Evolutionary conservation across 352 stramenopile species (phyloP).

Genomic region (Plasmopara viticola): DNA sequence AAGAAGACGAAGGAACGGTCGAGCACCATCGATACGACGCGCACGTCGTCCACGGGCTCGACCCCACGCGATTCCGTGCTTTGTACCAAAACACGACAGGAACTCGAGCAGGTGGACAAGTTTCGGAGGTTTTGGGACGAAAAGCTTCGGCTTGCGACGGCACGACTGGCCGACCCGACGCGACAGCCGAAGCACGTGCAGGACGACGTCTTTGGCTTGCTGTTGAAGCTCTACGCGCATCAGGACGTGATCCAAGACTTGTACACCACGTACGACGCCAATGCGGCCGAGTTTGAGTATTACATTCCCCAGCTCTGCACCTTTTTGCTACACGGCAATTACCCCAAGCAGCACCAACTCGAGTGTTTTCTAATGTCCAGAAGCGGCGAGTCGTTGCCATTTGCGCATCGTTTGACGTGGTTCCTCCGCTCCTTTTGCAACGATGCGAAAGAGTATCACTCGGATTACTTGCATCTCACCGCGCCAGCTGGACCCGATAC

Average conservation of each 20-base stretch:
- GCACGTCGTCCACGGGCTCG: conserved; percentile 27
- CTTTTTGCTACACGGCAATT: conserved; percentile 79
- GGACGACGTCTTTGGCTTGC: conserved; percentile 60
- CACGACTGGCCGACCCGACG: conserved; percentile 32
- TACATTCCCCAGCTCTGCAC: conserved; percentile 88
- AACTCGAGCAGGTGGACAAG: conserved; percentile 44
- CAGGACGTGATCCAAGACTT: conserved; percentile 76
- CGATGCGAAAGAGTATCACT: conserved; percentile 53
- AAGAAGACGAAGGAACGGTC: conserved; percentile 26
- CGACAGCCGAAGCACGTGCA: conserved; percentile 5
- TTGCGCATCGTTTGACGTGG: conserved; percentile 82
- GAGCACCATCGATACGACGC: conserved; percentile 22
- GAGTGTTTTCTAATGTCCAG: conserved; percentile 84
- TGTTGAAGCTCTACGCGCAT: conserved; percentile 76
- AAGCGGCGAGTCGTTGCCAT: conserved; percentile 72
- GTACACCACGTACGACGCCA: conserved; percentile 58
- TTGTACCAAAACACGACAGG: conserved; percentile 1
- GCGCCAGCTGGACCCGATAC: conserved; percentile 54
- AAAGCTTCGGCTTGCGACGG: conserved; percentile 60
- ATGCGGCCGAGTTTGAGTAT: conserved; percentile 76
- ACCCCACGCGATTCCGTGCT: conserved; percentile 20
- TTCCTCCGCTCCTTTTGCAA: conserved; percentile 85
- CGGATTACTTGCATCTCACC: conserved; percentile 70
- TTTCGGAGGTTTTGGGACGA: conserved; percentile 80
- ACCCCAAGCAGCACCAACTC: conserved; percentile 74